phyloP scores from a whole-genome alignment of 768 basidiomycete species.

The Rhodotorula taiwanensis region DNA sequence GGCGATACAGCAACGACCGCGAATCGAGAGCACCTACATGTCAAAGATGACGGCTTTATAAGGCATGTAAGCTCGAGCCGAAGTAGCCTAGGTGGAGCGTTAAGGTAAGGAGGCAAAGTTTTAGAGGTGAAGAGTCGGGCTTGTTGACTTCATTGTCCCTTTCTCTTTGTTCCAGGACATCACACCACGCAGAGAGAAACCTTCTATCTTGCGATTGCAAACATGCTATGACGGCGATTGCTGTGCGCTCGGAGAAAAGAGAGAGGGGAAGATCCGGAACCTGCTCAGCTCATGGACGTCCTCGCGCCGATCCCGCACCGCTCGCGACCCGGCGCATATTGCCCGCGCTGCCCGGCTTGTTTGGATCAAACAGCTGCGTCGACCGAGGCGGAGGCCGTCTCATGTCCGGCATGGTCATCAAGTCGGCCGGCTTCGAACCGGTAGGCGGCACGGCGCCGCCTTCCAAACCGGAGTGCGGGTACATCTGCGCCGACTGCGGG shows the following conservation, averaged over 20 bases:
- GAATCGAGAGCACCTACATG: conserved; percentile 24
- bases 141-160: no score
- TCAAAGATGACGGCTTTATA: conserved; percentile 31
- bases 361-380: conserved; percentile 33
- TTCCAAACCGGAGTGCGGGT: neutral
- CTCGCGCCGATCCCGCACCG: conserved; percentile 6
- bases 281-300: no score
- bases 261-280: neutral
- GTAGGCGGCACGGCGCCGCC: neutral
- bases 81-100: neutral
- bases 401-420: conserved; percentile 19
- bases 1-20: neutral
- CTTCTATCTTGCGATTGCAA: no score
- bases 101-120: neutral
- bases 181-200: no score
- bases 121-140: neutral
- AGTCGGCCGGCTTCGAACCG: neutral
- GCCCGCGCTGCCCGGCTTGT: conserved; percentile 1
- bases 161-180: no score
- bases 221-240: no score
- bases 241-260: neutral
- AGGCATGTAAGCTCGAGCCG: neutral
- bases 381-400: conserved; percentile 28
- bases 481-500: neutral
- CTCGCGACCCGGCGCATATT: no score